Evolutionary conservation across 495 filamentous ascomycete genomes (phyloP), one percentile per base, ranked within the genome.

Genomic region (Trichoderma asperelloides): DNA sequence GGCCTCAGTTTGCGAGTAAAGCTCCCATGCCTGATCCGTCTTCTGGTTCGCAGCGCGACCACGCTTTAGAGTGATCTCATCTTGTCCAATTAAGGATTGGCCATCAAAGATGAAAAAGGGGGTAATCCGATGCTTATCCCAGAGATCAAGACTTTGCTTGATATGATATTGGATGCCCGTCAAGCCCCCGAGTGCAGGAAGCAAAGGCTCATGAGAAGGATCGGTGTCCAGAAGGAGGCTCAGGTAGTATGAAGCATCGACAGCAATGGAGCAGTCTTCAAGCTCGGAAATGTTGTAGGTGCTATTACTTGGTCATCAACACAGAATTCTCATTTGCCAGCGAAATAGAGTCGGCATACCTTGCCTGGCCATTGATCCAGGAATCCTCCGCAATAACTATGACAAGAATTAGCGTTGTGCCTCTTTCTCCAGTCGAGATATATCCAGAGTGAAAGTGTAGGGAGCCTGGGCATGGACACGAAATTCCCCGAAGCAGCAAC

Each of bases 191-290:
- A 98, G 84, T 23, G 96, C 96, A 62, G 92, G 84, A 33, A 98
- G 83, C 23, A 99, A 86, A 27, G 93, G 91, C 72, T 99, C 96
- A 65, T 88, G 88, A 47, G 83, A 84, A 30, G 86, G 85, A 57
- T 82, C 77, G 64, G 86, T 82, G 73, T 85, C 83, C 72, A 94
- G 85, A 65, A 95, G 82, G 11, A 87, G 87, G 70, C 87, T 82
- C 65, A 98, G 85, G 78, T 94, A 99, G 77, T 95, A 87, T 33
- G 90, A 86, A 43, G 93, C 95, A 80, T 99, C 96, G 70, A 99
- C 88, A 69, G 88, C 92, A 69, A 97, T 82, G 28, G 87, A 82
- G 47, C 84, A 82, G 70, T 87, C 90, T 72, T 89, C 87, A 67
- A 97, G 81, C 60, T 81, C 78, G 60, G 73, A 68, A 62, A 81